Conservation (phyloP, 441 rosid species). For the Corymbia citriodora region DNA sequence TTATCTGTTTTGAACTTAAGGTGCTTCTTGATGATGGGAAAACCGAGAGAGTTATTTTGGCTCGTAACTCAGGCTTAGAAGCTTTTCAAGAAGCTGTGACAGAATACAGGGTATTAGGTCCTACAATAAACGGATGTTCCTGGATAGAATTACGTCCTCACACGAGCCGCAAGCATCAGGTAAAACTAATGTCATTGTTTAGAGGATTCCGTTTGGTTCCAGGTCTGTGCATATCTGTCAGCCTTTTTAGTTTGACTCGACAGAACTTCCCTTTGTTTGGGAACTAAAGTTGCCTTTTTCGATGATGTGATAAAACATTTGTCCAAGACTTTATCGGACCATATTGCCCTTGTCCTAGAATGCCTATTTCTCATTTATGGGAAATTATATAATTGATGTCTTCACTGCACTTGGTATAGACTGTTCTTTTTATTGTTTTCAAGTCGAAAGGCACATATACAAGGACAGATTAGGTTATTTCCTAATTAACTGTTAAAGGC, state of each 20-base stretch:
- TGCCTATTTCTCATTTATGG: not conserved
- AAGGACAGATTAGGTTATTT: not conserved
- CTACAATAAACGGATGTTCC: constrained; percentile 63
- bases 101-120: constrained; percentile 81
- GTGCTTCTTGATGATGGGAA: constrained; percentile 85
- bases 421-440: not conserved
- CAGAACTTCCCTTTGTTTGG: not conserved
- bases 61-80: constrained; percentile 58
- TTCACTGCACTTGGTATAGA: not conserved
- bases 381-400: not conserved
- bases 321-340: not conserved
- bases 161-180: constrained; percentile 73
- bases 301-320: not conserved
- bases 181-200: not conserved
- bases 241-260: not conserved
- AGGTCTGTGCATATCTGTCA: not conserved
- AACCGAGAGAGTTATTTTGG: constrained; percentile 74
- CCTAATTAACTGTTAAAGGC: not conserved
- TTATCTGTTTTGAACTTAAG: constrained; percentile 19
- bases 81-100: constrained; percentile 76
- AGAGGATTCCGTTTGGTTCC: not conserved
- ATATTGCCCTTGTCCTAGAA: not conserved
- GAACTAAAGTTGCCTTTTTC: not conserved
- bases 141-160: constrained; percentile 58
- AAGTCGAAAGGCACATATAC: not conserved